phyloP scores from a whole-genome alignment of 129 eudicot species.

The Helichrysum umbraculigerum region DNA sequence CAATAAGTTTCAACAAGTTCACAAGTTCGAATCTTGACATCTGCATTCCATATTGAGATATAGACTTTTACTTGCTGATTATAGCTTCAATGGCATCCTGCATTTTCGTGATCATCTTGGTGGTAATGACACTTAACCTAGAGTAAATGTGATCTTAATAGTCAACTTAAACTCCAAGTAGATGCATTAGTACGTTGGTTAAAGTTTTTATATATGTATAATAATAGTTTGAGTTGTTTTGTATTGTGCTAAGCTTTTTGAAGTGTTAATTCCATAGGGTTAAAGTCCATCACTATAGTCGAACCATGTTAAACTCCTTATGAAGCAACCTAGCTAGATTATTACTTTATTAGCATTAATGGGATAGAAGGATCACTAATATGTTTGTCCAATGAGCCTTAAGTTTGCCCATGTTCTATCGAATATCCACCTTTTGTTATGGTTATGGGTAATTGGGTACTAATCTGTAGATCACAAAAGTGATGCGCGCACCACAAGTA shows the following conservation, averaged over 20 bases:
- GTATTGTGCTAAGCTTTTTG: not conserved
- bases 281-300: not conserved
- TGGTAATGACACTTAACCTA: constrained; percentile 33
- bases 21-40: constrained; percentile 37
- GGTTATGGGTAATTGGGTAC: no score
- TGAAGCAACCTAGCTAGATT: not conserved
- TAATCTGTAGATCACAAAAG: no score
- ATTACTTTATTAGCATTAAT: not conserved
- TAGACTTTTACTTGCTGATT: constrained; percentile 10
- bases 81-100: constrained; percentile 2
- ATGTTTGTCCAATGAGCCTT: not conserved
- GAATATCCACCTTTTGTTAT: no score
- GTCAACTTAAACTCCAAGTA: not conserved
- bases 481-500: no score
- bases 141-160: constrained; percentile 18
- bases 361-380: no score
- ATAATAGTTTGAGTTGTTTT: not conserved
- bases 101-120: constrained; percentile 16
- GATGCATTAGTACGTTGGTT: constrained; percentile 4
- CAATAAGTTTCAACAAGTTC: constrained; percentile 32
- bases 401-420: not conserved
- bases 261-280: not conserved
- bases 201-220: constrained; percentile 27
- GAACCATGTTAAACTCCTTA: not conserved
- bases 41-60: not conserved